These are phyloP conservation scores for Ceriops zippeliana DNA, from an alignment of 345 rosid species.

Conservation along the genomic window DNA sequence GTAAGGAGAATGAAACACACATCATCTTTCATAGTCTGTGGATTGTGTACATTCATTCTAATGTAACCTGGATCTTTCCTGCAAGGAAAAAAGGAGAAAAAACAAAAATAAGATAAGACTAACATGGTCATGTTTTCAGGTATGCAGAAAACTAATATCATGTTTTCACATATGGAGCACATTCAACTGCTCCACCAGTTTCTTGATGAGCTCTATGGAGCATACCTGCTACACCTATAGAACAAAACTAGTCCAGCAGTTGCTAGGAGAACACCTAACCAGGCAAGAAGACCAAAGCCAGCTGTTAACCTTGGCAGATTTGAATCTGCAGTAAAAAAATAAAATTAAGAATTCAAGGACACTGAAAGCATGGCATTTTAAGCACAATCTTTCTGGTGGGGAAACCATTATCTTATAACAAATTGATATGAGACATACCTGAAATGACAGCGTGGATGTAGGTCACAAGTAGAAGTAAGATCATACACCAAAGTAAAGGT, in stretches of 20 bases:
- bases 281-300: conserved; percentile 77
- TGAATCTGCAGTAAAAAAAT: conserved; percentile 49
- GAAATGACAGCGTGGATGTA: conserved; percentile 67
- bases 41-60: conserved; percentile 72
- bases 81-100: conserved; percentile 25
- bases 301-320: conserved; percentile 69
- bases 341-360: neutral
- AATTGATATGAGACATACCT: conserved; percentile 45
- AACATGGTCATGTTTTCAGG: neutral
- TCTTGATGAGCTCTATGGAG: neutral
- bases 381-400: conserved; percentile 10
- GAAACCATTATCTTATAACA: conserved; percentile 9
- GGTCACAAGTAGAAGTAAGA: conserved; percentile 55
- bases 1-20: conserved; percentile 41
- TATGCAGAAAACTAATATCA: neutral
- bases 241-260: conserved; percentile 70
- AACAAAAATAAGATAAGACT: neutral
- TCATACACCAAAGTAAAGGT: conserved; percentile 67
- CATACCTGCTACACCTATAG: conserved; percentile 92
- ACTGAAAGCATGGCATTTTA: neutral
- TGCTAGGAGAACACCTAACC: conserved; percentile 77
- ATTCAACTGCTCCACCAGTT: conserved; percentile 5
- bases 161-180: neutral
- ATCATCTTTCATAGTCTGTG: conserved; percentile 85
- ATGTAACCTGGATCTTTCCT: conserved; percentile 96